phyloP scores from a whole-genome alignment of 2,329 filamentous ascomycete species.

The Zalaria sp. region DNA sequence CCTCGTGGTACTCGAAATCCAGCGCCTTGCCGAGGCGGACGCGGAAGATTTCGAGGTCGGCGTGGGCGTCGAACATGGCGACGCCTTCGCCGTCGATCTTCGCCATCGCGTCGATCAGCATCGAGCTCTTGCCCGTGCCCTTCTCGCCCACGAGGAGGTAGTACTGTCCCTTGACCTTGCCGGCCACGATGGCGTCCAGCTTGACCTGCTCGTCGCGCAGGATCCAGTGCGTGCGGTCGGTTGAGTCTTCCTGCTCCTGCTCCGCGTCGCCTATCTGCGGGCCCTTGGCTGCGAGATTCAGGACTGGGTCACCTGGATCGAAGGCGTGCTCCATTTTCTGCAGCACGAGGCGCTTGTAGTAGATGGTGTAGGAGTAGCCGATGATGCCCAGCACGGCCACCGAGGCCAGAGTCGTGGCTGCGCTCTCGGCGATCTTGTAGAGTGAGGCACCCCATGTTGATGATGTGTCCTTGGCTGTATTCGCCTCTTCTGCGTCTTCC shows the following conservation, averaged over 20 bases:
- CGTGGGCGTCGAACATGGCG: conserved; percentile 92
- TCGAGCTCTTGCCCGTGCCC: conserved; percentile 89
- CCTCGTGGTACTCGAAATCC: conserved; percentile 94
- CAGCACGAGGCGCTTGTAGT: conserved; percentile 84
- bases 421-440: background rate
- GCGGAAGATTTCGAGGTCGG: conserved; percentile 88
- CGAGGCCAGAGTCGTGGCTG: conserved; percentile 9
- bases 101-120: conserved; percentile 91
- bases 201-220: conserved; percentile 34
- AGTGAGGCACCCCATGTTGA: background rate
- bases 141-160: conserved; percentile 89
- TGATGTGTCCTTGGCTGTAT: background rate
- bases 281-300: conserved; percentile 39
- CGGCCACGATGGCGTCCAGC: conserved; percentile 72
- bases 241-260: background rate
- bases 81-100: conserved; percentile 80
- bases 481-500: background rate
- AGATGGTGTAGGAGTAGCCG: conserved; percentile 32
- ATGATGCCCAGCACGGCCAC: conserved; percentile 10
- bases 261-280: conserved; percentile 6
- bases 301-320: conserved; percentile 71
- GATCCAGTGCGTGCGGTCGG: conserved; percentile 18
- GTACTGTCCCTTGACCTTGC: conserved; percentile 65
- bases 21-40: conserved; percentile 84
- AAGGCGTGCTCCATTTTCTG: conserved; percentile 89